phyloP scores from a whole-genome alignment of 1,139 yeast genomes.

The Nadsonia commutata region DNA sequence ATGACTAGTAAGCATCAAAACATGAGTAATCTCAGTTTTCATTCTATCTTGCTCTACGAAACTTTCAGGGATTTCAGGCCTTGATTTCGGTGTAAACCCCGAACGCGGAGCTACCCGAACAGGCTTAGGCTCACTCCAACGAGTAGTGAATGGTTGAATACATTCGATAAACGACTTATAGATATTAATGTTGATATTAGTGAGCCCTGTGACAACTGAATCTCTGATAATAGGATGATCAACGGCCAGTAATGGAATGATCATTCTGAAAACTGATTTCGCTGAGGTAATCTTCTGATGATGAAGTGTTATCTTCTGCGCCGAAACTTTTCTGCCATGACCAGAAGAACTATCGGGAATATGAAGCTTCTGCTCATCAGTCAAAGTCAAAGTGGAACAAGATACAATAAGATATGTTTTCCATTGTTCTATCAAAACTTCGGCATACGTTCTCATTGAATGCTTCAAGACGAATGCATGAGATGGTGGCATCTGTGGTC shows the following conservation, averaged over 20 bases:
- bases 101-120: constrained; percentile 3
- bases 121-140: constrained; percentile 16
- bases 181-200: constrained; percentile 81
- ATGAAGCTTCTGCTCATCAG: constrained; percentile 66
- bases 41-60: constrained; percentile 32
- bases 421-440: constrained; percentile 75
- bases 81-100: background rate
- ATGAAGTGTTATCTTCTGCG: constrained; percentile 57
- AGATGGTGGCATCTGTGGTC: constrained; percentile 10
- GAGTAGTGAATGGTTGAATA: constrained; percentile 45
- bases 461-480: constrained; percentile 16
- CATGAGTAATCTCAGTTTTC: constrained; percentile 66
- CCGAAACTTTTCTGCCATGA: constrained; percentile 42
- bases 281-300: constrained; percentile 92
- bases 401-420: constrained; percentile 78
- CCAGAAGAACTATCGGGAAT: constrained; percentile 31
- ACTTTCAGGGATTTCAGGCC: background rate
- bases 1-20: constrained; percentile 56
- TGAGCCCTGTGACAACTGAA: constrained; percentile 73
- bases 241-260: constrained; percentile 62
- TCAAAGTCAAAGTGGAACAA: constrained; percentile 79
- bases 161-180: constrained; percentile 72
- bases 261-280: constrained; percentile 76
- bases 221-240: constrained; percentile 63
- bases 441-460: constrained; percentile 40